phyloP scores from a whole-genome alignment of 2,329 filamentous ascomycete genomes.

The Hypoxylon sp. region DNA sequence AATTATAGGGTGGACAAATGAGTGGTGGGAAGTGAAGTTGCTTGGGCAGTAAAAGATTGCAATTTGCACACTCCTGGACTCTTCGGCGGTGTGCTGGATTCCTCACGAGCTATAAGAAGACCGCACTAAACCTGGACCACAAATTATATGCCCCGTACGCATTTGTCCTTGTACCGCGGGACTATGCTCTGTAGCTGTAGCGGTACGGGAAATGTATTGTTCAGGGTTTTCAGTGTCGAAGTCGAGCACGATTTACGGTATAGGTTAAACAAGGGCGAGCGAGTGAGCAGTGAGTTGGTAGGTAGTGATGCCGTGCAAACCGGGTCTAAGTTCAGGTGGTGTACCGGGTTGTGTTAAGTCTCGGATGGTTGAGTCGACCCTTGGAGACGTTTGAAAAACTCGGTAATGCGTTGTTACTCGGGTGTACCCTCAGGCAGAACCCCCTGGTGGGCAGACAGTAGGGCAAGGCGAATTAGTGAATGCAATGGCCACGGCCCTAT shows the following conservation, averaged over 20 bases:
- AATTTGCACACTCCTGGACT: constrained; percentile 28
- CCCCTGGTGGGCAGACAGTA: constrained; percentile 2
- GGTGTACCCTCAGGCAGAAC: constrained; percentile 6
- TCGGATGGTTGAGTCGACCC: neutral
- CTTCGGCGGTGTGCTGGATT: constrained; percentile 30
- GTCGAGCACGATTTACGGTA: constrained; percentile 10
- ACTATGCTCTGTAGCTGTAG: neutral
- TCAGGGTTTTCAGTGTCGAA: neutral
- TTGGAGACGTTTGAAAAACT: neutral
- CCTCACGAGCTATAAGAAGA: constrained; percentile 15
- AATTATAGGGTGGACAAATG: constrained; percentile 8
- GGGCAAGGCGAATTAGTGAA: constrained; percentile 16
- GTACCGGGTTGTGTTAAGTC: constrained; percentile 5
- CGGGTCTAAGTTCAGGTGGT: constrained; percentile 5
- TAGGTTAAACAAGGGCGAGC: neutral
- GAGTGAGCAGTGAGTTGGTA: constrained; percentile 6
- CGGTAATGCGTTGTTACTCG: constrained; percentile 3
- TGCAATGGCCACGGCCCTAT: constrained; percentile 17
- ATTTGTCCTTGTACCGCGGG: constrained; percentile 19
- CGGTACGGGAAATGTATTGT: neutral
- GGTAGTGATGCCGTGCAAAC: constrained; percentile 17
- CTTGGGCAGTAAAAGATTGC: constrained; percentile 24
- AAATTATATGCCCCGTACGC: constrained; percentile 19
- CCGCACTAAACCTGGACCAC: constrained; percentile 19
- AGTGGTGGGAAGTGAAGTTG: constrained; percentile 14